These are phyloP conservation scores for Saturnispora gosingensis DNA, from an alignment of 805 yeast genomes.

Conservation along the genomic window DNA sequence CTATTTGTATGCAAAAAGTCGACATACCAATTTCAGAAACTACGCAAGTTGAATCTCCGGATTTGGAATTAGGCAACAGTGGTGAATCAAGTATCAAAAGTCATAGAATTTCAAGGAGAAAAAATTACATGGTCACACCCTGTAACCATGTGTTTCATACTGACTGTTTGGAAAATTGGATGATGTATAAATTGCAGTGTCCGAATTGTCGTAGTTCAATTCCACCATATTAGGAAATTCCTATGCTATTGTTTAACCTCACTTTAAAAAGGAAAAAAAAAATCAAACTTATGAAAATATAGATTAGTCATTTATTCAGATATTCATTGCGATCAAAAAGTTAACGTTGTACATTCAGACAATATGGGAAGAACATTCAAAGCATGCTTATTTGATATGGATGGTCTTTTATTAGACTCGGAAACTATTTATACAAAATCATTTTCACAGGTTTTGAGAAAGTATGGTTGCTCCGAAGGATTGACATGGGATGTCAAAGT, in stretches of 20 bases:
- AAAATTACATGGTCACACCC: constrained; percentile 76
- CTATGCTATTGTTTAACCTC: background rate
- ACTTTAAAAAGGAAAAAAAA: background rate
- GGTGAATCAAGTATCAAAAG: background rate
- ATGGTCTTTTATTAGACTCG: constrained; percentile 85
- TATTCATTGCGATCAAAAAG: background rate
- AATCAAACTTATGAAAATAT: background rate
- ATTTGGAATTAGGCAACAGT: constrained; percentile 1
- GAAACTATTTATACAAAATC: constrained; percentile 87
- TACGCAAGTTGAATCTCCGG: constrained; percentile 3
- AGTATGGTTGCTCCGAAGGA: constrained; percentile 53
- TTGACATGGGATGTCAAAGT: constrained; percentile 87
- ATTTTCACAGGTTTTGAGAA: constrained; percentile 50
- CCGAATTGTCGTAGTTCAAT: constrained; percentile 83
- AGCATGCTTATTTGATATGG: constrained; percentile 61
- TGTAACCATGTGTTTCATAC: constrained; percentile 87
- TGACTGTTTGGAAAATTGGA: constrained; percentile 86
- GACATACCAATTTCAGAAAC: constrained; percentile 39
- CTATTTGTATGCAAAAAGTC: constrained; percentile 82
- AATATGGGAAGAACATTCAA: constrained; percentile 12
- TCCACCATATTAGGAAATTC: constrained; percentile 45
- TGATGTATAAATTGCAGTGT: constrained; percentile 86
- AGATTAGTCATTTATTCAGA: background rate
- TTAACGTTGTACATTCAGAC: background rate
- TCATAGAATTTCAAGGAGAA: constrained; percentile 23